A percentile compares a stretch with the other conserved stretches of the same genome.
Conservation (phyloP, 106 monocot species). For the Apostasia ramifera region DNA sequence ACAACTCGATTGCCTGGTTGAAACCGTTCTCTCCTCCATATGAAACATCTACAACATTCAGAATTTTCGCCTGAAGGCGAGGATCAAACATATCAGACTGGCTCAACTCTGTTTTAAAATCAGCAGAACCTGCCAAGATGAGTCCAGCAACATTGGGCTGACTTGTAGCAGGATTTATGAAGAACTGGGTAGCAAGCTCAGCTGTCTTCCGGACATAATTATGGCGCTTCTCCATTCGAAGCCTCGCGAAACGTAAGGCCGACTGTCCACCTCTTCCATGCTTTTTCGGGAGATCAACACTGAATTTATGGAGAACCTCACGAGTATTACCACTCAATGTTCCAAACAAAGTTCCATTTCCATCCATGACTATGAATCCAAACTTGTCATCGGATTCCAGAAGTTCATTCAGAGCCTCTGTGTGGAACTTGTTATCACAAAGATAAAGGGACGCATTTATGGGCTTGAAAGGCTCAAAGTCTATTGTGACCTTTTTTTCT, state of each 20-base stretch:
- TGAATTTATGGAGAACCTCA: slow-evolving; percentile 21
- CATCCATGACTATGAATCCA: slow-evolving; percentile 25
- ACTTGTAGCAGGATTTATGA: slow-evolving; percentile 19
- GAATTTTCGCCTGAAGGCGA: slow-evolving; percentile 19
- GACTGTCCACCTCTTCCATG: slow-evolving; percentile 24
- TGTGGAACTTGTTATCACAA: slow-evolving; percentile 24
- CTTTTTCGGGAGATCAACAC: slow-evolving; percentile 20
- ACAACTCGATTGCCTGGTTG: slow-evolving; percentile 23
- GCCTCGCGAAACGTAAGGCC: slow-evolving; percentile 12
- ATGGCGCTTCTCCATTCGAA: slow-evolving; percentile 23
- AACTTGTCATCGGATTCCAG: slow-evolving; percentile 22
- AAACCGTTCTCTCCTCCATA: slow-evolving; percentile 24
- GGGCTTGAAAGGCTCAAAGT: slow-evolving; percentile 24
- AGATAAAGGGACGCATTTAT: slow-evolving; percentile 21
- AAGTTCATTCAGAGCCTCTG: slow-evolving; percentile 19
- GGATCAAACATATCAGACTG: slow-evolving; percentile 27
- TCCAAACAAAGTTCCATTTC: slow-evolving; percentile 20
- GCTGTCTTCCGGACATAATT: slow-evolving; percentile 23
- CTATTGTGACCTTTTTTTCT: slow-evolving; percentile 21
- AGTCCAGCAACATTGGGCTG: slow-evolving; percentile 20
- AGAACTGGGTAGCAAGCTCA: slow-evolving; percentile 24
- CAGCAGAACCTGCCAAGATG: slow-evolving; percentile 19
- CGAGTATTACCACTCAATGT: slow-evolving; percentile 20
- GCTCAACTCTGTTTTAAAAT: slow-evolving; percentile 24
- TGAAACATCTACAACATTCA: slow-evolving; percentile 24